Evolutionary conservation across 441 rosid genomes (phyloP), one percentile per base, ranked within the genome.

Genomic region (Populus hybrid): DNA sequence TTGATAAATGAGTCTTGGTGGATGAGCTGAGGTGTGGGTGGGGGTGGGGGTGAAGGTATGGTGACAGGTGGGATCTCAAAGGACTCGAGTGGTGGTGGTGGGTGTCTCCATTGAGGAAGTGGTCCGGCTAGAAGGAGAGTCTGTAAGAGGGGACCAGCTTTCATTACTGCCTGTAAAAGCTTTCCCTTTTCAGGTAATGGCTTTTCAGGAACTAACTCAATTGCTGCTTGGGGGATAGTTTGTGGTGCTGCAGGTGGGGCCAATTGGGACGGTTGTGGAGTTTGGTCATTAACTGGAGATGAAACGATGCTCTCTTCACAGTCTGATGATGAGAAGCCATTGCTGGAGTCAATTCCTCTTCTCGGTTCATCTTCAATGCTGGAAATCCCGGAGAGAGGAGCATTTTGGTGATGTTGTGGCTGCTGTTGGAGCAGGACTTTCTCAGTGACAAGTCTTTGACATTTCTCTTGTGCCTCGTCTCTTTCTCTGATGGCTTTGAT

Each of bases 221-320:
- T 6, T 38, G 77, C 64, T 30, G 70, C 34, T 21, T 77, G 83
- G 2, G 81, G 21, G 16, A 64, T 20, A n/a, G 85, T 30, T 30
- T 54, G 74, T 18, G 84, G 23, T 36, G 73, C 75, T 28, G 79
- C 54, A 0, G 90, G 85, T 10, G 67, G 76, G 28, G 78, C 77
- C 66, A 78, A 72, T 75, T 70, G 76, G 10, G 87, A 63, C 4
- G 70, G 64, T 72, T 83, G 75, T 8, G 76, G 71, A 23, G 40
- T 40, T 7, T 79, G 78, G 54, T 76, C 84, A 8, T 68, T 35
- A 2, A 67, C 80, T 5, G 88, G 84, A 26, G 97, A 92, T 14
- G 99, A 93, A 73, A 95, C 98, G 30, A 89, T 90, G 90, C 97
- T 94, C 80, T 94, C 98, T 67, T 95, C 98, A 26, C 98, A 90